Evolutionary conservation across 495 filamentous ascomycete species (phyloP).

Genomic region (Aspergillus affinis): DNA sequence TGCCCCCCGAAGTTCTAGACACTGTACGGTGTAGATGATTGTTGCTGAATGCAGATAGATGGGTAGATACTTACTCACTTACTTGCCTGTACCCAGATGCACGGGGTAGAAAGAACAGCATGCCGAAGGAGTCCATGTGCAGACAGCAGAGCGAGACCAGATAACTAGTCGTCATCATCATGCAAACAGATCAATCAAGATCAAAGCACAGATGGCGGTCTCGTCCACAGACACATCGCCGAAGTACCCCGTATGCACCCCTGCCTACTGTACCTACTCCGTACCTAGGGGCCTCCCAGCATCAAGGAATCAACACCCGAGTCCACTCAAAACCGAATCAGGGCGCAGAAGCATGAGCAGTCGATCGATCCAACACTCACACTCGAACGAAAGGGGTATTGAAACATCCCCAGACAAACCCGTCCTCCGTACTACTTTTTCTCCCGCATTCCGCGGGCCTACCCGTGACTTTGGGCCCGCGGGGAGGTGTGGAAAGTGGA

Average conservation of each 20-base stretch:
- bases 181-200: constrained; percentile 1
- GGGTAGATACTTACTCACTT: background rate
- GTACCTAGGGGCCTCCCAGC: background rate
- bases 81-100: background rate
- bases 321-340: background rate
- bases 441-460: background rate
- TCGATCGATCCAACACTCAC: background rate
- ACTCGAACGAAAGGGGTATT: background rate
- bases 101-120: constrained; percentile 1
- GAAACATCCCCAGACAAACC: background rate
- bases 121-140: background rate
- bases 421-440: background rate
- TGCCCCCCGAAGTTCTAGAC: background rate
- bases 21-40: background rate
- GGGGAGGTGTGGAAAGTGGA: background rate
- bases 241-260: background rate
- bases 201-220: background rate
- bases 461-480: background rate
- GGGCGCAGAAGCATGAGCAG: background rate
- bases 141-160: background rate
- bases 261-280: no score
- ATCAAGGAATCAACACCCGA: background rate
- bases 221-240: background rate
- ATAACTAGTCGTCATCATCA: background rate
- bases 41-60: background rate